Conservation (phyloP, 176 grass and related monocot species). For the Lolium perenne region DNA sequence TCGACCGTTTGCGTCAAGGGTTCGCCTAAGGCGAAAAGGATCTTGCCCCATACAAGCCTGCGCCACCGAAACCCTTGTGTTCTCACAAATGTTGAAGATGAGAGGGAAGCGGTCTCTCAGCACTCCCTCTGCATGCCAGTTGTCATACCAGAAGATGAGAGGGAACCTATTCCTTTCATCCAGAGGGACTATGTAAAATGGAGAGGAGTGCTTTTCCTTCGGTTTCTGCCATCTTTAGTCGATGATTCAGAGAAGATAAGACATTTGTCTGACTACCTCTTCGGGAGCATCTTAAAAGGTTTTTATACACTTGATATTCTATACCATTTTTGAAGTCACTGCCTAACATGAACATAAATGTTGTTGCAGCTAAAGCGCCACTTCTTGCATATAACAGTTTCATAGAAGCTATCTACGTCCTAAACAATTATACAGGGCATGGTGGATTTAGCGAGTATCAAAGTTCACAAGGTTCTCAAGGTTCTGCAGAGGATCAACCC, state of each 20-base stretch:
- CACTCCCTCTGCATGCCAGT: too few relatives aligned
- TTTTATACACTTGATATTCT: slow-evolving; percentile 15
- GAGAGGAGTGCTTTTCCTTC: slow-evolving; percentile 89
- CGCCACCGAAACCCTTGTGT: too few relatives aligned
- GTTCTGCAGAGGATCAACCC: slow-evolving; percentile 50
- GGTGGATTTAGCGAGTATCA: slow-evolving; percentile 54
- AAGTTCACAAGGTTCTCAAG: slow-evolving; percentile 41
- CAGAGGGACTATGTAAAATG: slow-evolving; percentile 98
- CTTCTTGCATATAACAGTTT: slow-evolving; percentile 99
- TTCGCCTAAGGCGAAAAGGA: too few relatives aligned
- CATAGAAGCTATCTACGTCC: slow-evolving; percentile 91
- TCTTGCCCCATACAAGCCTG: too few relatives aligned
- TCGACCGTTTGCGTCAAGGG: too few relatives aligned
- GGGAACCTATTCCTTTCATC: slow-evolving; percentile 46
- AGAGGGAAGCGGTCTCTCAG: too few relatives aligned
- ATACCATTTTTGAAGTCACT: slow-evolving; percentile 19
- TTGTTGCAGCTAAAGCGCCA: slow-evolving; percentile 88
- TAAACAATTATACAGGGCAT: slow-evolving; percentile 71
- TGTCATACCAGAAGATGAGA: too few relatives aligned
- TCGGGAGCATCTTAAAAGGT: slow-evolving; percentile 93
- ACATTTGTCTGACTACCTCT: slow-evolving; percentile 85
- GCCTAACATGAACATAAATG: slow-evolving; percentile 40
- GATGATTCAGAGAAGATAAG: slow-evolving; percentile 91
- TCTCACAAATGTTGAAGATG: too few relatives aligned
- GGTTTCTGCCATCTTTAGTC: slow-evolving; percentile 83